Conservation (phyloP, 495 filamentous ascomycete genomes). For the Barbatosphaeria neglecta region DNA sequence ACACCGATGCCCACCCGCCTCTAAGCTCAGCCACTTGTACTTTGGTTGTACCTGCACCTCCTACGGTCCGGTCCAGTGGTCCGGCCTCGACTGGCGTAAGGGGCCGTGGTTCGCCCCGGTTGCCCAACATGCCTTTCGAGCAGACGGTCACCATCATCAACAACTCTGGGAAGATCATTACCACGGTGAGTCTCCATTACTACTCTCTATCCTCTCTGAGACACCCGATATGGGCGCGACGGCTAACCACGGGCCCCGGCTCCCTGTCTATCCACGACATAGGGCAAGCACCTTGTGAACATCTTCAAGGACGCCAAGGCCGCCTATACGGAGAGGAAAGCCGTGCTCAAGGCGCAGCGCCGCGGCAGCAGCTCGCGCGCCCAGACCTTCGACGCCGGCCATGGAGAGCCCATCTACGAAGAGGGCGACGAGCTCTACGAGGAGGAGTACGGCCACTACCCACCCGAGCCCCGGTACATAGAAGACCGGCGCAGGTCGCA, state of each 20-base stretch:
- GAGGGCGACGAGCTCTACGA: conserved; percentile 6
- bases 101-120: conserved; percentile 1
- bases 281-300: conserved; percentile 81
- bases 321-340: conserved; percentile 74
- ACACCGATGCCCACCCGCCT: too few species aligned
- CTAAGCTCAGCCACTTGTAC: too few species aligned
- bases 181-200: conserved; percentile 56
- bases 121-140: conserved; percentile 32
- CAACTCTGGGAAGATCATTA: conserved; percentile 84
- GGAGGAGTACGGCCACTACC: conserved; percentile 5
- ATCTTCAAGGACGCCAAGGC: conserved; percentile 82
- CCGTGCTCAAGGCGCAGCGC: conserved; percentile 58
- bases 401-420: conserved; percentile 6
- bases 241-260: too few species aligned
- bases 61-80: too few species aligned
- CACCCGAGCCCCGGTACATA: not conserved
- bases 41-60: too few species aligned
- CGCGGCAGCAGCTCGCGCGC: conserved; percentile 23
- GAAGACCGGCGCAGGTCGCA: conserved; percentile 16
- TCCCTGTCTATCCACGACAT: conserved; percentile 6
- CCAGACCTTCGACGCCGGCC: conserved; percentile 28
- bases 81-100: not conserved
- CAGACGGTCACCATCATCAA: conserved; percentile 85
- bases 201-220: too few species aligned
- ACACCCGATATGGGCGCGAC: too few species aligned